Percentiles rank a stretch among this genome's conserved stretches.
Conservation (phyloP, 164 flowering plant species). For the Stephania cephalantha region DNA sequence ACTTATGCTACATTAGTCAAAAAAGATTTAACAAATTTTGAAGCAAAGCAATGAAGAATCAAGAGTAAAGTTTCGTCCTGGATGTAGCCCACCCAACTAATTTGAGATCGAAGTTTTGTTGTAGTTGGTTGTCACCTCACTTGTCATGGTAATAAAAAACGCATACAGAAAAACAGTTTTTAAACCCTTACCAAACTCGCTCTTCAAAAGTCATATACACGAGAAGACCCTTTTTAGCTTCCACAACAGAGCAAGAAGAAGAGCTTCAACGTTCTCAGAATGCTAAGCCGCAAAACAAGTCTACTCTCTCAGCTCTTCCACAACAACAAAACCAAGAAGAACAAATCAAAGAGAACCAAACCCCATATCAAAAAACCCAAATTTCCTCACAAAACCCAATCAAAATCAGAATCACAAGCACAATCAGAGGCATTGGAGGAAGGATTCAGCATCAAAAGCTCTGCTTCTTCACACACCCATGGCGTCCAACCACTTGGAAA, state of each 20-base stretch:
- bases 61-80: no score
- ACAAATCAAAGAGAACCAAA: conserved; percentile 23
- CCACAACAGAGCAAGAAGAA: neutral
- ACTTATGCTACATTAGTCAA: no score
- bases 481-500: conserved; percentile 94
- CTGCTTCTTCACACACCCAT: conserved; percentile 51
- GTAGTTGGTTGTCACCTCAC: no score
- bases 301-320: conserved; percentile 16
- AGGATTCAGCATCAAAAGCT: conserved; percentile 58
- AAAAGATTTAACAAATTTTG: no score
- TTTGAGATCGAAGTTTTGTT: no score
- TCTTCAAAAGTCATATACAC: no score
- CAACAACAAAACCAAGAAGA: conserved; percentile 2
- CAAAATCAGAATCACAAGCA: conserved; percentile 4
- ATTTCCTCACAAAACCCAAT: neutral
- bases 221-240: no score
- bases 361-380: conserved; percentile 10
- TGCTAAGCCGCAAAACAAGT: conserved; percentile 26
- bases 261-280: conserved; percentile 8
- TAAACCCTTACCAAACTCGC: no score
- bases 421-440: conserved; percentile 23
- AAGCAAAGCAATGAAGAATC: no score
- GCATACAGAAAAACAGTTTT: no score
- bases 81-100: no score
- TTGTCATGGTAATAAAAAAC: no score